Evolutionary conservation across 2,329 filamentous ascomycete species (phyloP), one percentile per base, ranked within the genome.

Genomic region (Fusarium newnesense): DNA sequence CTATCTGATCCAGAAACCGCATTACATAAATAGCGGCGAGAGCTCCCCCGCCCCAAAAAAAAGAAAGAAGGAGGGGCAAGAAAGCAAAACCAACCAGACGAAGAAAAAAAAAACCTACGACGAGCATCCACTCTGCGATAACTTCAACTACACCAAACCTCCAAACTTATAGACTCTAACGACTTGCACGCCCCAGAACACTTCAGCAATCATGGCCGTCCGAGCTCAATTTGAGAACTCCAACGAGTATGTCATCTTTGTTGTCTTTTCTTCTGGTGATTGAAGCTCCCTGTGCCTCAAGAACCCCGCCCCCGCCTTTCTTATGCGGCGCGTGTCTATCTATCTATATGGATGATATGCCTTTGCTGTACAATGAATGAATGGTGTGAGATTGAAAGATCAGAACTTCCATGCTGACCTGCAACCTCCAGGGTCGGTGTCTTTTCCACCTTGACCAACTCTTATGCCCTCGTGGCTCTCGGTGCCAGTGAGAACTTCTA

Each of bases 401-500:
- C 19, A 50, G 21, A 28, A 26, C 13, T 18, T 37, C 13, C 13
- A 16, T 59, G 19, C 73, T 77, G 40, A 77, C 62, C 24, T 58
- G 32, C 1, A 28, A 32, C 64, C 32, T 42, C 37, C 80, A 98
- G 95, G 86, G 94, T 99, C 81, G 96, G 96, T 83, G 96, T 98
- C 81, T 99, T 99, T 85, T 86, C 95, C 70, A 97, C 94, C 71
- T 93, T 99, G 82, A 99, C 96, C 77, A 99, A 99, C 86, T 96
- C 94, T 69, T 99, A 97, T 85, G 95, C 95, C 78, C 89, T 99
- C 79, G 94, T 98, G 78, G 95, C 96, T 75, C 91, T 97, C 76
- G 96, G 96, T 81, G 95, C 94, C 78, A 97, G 94, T 80, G 95
- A 98, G 88, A 98, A 98, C 90, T 99, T 99, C 85, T 98, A 98